Evolutionary conservation across 2,329 filamentous ascomycete species (phyloP).

Genomic region (Ilyonectria destructans): DNA sequence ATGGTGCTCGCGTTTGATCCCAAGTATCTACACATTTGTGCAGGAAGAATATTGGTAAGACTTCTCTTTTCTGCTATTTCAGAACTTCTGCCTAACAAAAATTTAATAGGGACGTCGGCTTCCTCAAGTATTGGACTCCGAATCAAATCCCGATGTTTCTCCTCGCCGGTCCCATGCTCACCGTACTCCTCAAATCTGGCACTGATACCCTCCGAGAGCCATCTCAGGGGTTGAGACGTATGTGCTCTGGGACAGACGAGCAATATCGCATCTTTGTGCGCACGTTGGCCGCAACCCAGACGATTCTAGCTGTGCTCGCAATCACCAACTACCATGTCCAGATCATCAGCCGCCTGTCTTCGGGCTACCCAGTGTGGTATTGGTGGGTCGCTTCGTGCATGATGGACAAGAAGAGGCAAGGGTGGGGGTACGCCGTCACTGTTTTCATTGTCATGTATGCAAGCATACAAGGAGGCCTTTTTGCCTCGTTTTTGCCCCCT

Average conservation of each 20-base stretch:
- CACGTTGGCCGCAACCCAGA: conserved; percentile 80
- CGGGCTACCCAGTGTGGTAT: conserved; percentile 92
- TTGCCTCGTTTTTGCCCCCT: conserved; percentile 92
- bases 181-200: conserved; percentile 74
- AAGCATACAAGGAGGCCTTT: conserved; percentile 85
- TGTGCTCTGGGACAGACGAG: conserved; percentile 23
- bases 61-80: conserved; percentile 3
- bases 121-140: conserved; percentile 91
- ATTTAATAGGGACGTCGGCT: conserved; percentile 82
- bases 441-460: conserved; percentile 87
- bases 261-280: conserved; percentile 57
- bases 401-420: conserved; percentile 51
- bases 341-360: conserved; percentile 91
- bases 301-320: conserved; percentile 80
- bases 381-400: conserved; percentile 78
- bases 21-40: conserved; percentile 93
- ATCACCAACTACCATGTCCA: conserved; percentile 92
- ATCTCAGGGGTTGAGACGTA: conserved; percentile 21
- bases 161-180: conserved; percentile 84
- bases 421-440: conserved; percentile 62
- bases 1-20: conserved; percentile 83
- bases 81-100: conserved; percentile 40
- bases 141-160: conserved; percentile 91
- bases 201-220: conserved; percentile 55
- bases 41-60: conserved; percentile 91